phyloP scores from a whole-genome alignment of 2,329 filamentous ascomycete species.

The Polytolypa hystricis region DNA sequence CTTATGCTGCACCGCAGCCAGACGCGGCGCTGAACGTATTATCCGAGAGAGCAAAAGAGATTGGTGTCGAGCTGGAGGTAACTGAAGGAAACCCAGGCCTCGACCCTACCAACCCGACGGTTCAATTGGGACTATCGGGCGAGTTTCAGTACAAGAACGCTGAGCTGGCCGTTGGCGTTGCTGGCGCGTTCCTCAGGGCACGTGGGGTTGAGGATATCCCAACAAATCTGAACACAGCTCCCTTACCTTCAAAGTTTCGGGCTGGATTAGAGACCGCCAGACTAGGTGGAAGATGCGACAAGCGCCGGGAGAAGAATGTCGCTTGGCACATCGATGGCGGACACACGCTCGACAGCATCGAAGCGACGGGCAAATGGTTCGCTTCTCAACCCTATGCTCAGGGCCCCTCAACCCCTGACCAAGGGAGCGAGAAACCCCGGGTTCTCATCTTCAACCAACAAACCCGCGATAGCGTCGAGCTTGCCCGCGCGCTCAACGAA shows the following conservation, averaged over 20 bases:
- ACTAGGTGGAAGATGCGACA: conserved; percentile 69
- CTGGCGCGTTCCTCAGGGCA: conserved; percentile 29
- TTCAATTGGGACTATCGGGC: conserved; percentile 49
- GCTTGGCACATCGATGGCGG: conserved; percentile 80
- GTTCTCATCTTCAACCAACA: conserved; percentile 88
- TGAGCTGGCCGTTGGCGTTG: conserved; percentile 45
- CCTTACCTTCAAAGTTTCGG: conserved; percentile 51
- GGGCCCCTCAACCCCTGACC: conserved; percentile 10
- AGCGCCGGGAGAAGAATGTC: conserved; percentile 45
- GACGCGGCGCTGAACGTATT: conserved; percentile 46
- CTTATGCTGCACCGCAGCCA: conserved; percentile 52
- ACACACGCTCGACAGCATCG: conserved; percentile 75
- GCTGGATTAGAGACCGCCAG: conserved; percentile 55
- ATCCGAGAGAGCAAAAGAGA: conserved; percentile 43
- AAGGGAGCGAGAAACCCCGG: conserved; percentile 32
- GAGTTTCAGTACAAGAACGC: conserved; percentile 55
- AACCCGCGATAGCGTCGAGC: conserved; percentile 59
- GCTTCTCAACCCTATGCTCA: conserved; percentile 35
- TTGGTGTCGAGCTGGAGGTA: conserved; percentile 37
- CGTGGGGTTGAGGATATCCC: conserved; percentile 26
- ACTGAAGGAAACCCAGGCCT: conserved; percentile 39
- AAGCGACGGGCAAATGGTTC: conserved; percentile 69
- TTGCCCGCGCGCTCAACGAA: conserved; percentile 53
- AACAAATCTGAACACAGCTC: conserved; percentile 25
- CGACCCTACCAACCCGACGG: conserved; percentile 25